A percentile compares a stretch with the other conserved stretches of the same genome.
Conservation (phyloP, 352 stramenopile genomes). For the Pseudoperonospora humuli region DNA sequence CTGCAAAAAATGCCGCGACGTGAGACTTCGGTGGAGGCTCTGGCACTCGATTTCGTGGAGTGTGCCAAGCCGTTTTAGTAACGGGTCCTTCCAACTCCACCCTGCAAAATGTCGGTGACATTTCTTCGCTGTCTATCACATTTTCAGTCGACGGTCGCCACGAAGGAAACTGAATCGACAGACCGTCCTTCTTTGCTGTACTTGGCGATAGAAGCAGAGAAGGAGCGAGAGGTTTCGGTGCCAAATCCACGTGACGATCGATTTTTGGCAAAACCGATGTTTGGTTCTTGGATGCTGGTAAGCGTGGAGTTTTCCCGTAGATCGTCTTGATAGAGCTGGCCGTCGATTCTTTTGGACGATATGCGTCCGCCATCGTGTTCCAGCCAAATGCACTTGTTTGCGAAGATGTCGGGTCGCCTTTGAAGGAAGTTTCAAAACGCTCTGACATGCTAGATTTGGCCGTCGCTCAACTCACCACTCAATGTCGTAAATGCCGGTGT, state of each 20-base stretch:
- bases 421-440: too few relatives aligned
- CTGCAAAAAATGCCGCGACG: constrained; percentile 34
- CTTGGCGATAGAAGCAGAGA: background rate
- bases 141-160: constrained; percentile 13
- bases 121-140: constrained; percentile 8
- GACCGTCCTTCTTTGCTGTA: constrained; percentile 10
- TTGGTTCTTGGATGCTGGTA: constrained; percentile 24
- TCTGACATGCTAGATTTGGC: too few relatives aligned
- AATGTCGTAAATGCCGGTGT: too few relatives aligned
- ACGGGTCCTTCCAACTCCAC: constrained; percentile 19
- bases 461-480: background rate
- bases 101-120: constrained; percentile 26
- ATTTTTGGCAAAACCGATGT: constrained; percentile 31
- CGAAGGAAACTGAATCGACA: constrained; percentile 11
- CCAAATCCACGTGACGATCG: constrained; percentile 13
- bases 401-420: too few relatives aligned
- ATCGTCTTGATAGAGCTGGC: too few relatives aligned
- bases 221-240: constrained; percentile 1
- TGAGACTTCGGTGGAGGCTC: constrained; percentile 15
- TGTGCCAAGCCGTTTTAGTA: constrained; percentile 49
- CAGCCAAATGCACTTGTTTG: too few relatives aligned
- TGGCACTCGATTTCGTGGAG: constrained; percentile 29
- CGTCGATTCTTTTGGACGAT: too few relatives aligned
- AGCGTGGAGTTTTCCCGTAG: too few relatives aligned
- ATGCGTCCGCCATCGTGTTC: too few relatives aligned